Conservation (phyloP, 2,329 filamentous ascomycete species). For the Hymenoscyphus albidus region DNA sequence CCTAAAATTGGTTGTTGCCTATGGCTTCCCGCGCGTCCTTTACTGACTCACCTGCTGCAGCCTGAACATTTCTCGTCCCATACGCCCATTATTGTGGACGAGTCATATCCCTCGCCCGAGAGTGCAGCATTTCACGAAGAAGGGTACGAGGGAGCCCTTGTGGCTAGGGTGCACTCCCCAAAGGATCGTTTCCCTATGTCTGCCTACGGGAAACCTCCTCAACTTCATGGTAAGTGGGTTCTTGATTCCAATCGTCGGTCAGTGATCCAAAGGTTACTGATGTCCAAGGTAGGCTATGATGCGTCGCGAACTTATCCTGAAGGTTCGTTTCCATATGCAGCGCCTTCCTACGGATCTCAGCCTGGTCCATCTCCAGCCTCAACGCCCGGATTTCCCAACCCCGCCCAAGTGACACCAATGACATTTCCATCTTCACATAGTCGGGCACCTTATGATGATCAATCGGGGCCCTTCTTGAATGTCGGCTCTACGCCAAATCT, state of each 20-base stretch:
- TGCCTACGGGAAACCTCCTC: slow-evolving; percentile 74
- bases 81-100: slow-evolving; percentile 36
- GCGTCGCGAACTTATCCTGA: slow-evolving; percentile 34
- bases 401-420: slow-evolving; percentile 30
- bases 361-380: slow-evolving; percentile 41
- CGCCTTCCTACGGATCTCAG: slow-evolving; percentile 43
- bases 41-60: slow-evolving; percentile 27
- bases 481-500: slow-evolving; percentile 56
- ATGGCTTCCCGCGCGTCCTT: not conserved
- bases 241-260: not conserved
- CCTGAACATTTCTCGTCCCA: slow-evolving; percentile 29
- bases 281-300: slow-evolving; percentile 30
- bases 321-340: slow-evolving; percentile 44
- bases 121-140: slow-evolving; percentile 36
- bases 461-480: slow-evolving; percentile 64
- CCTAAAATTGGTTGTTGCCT: slow-evolving; percentile 8
- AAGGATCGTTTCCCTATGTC: slow-evolving; percentile 63
- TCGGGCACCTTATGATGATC: slow-evolving; percentile 55
- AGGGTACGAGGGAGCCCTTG: slow-evolving; percentile 36
- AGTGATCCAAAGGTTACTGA: not conserved
- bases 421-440: slow-evolving; percentile 43
- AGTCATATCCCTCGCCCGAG: slow-evolving; percentile 36
- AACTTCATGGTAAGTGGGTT: slow-evolving; percentile 71
- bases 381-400: slow-evolving; percentile 29
- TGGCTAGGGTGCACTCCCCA: slow-evolving; percentile 34